Percentiles rank a stretch among this genome's conserved stretches.
These are phyloP conservation scores for Papilionanthe hybrid DNA, from an alignment of 116 monocot genomes.

Conservation along the genomic window DNA sequence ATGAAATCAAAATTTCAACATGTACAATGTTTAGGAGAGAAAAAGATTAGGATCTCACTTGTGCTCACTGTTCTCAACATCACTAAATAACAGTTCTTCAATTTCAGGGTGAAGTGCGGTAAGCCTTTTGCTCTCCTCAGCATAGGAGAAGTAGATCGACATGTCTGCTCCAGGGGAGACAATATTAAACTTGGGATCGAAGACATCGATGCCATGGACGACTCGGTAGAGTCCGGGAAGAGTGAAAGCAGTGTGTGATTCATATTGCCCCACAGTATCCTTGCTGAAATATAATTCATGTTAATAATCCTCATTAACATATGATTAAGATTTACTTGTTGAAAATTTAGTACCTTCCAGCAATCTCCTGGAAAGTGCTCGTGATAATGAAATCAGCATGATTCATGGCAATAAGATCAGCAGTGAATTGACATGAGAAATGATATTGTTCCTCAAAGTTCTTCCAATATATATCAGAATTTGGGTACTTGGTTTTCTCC, in stretches of 20 bases:
- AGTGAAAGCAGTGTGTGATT: slow-evolving; percentile 76
- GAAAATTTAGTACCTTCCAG: slow-evolving; percentile 62
- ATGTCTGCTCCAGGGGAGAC: slow-evolving; percentile 86
- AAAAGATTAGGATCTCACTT: slow-evolving; percentile 35
- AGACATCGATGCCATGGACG: slow-evolving; percentile 79
- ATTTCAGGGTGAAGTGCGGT: slow-evolving; percentile 65
- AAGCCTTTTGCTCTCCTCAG: slow-evolving; percentile 53
- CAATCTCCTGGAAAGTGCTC: slow-evolving; percentile 97
- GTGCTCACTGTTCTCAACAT: slow-evolving; percentile 63
- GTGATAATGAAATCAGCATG: slow-evolving; percentile 97
- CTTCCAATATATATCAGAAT: slow-evolving; percentile 97
- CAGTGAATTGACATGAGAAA: slow-evolving; percentile 96
- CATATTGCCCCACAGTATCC: slow-evolving; percentile 79
- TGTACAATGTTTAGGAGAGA: background rate
- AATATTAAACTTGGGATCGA: slow-evolving; percentile 89
- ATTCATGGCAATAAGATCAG: slow-evolving; percentile 96
- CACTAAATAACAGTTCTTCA: slow-evolving; percentile 63
- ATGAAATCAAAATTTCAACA: background rate
- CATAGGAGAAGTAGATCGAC: slow-evolving; percentile 76
- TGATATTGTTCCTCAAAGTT: slow-evolving; percentile 86
- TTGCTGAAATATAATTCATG: slow-evolving; percentile 41
- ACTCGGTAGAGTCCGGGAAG: slow-evolving; percentile 79
- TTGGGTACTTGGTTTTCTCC: slow-evolving; percentile 96
- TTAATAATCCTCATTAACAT: background rate
- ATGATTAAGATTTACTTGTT: background rate